Conservation (phyloP, 768 basidiomycete genomes). For the Boletus reticuloceps region DNA sequence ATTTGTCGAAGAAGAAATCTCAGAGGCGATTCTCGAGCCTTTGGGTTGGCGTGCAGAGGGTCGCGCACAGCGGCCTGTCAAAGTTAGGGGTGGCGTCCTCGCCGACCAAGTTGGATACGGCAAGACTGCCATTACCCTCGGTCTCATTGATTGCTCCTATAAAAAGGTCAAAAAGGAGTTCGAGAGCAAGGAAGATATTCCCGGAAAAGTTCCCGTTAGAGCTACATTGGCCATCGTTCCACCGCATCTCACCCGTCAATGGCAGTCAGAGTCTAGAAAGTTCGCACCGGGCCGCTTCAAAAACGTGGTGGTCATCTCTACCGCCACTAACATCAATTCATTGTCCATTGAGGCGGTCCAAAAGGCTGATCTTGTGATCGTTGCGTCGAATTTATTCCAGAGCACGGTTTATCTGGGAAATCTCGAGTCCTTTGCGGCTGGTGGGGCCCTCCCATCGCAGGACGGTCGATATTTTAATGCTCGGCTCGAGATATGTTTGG, state of each 20-base stretch:
- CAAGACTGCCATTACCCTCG: conserved; percentile 93
- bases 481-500: conserved; percentile 63
- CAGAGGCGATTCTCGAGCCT: conserved; percentile 82
- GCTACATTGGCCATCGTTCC: conserved; percentile 86
- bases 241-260: conserved; percentile 86
- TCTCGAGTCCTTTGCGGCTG: conserved; percentile 66
- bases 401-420: conserved; percentile 75
- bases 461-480: conserved; percentile 90
- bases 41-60: conserved; percentile 96
- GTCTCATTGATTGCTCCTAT: conserved; percentile 73
- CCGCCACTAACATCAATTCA: conserved; percentile 66
- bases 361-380: conserved; percentile 82
- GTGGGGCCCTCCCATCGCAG: conserved; percentile 64
- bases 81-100: conserved; percentile 83
- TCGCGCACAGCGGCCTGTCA: conserved; percentile 73
- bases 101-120: conserved; percentile 98
- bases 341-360: conserved; percentile 71
- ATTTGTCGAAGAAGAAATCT: conserved; percentile 92
- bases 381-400: conserved; percentile 84
- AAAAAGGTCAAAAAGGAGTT: conserved; percentile 59
- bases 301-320: conserved; percentile 62
- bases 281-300: conserved; percentile 53
- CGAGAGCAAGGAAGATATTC: conserved; percentile 40
- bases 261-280: conserved; percentile 83
- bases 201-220: conserved; percentile 72